Evolutionary conservation across 2,329 filamentous ascomycete species (phyloP).

Genomic region (Cercospora sp.): DNA sequence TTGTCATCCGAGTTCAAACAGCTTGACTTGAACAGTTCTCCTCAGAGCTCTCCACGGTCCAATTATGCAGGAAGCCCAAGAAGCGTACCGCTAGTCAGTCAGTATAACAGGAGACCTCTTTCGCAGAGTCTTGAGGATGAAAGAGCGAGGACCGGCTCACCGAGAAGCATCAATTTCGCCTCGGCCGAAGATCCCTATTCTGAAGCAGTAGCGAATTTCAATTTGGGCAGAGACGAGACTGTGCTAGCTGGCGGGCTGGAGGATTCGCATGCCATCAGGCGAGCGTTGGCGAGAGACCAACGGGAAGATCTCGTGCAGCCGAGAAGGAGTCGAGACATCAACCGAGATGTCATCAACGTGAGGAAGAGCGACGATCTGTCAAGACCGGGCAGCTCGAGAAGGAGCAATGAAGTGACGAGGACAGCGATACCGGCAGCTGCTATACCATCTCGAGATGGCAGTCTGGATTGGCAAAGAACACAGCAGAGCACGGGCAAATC

Average conservation of each 20-base stretch:
- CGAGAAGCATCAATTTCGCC: neutral
- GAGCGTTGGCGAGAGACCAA: conserved; percentile 12
- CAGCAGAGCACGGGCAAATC: neutral
- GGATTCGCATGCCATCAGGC: conserved; percentile 13
- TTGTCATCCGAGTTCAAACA: conserved; percentile 10
- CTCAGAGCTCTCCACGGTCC: neutral
- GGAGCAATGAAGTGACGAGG: conserved; percentile 2
- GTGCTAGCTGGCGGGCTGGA: conserved; percentile 12
- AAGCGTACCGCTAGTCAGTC: neutral
- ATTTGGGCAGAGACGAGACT: conserved; percentile 13
- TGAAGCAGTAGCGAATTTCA: conserved; percentile 17
- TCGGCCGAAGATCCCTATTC: conserved; percentile 16
- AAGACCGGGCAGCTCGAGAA: neutral
- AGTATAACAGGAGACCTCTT: neutral
- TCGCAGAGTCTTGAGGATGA: neutral
- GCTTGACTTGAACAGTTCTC: neutral
- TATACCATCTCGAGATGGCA: conserved; percentile 5
- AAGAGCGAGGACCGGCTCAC: neutral
- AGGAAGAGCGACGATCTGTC: conserved; percentile 7
- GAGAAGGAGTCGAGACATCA: conserved; percentile 5
- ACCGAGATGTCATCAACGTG: conserved; percentile 9
- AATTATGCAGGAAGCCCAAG: neutral
- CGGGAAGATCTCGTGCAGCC: neutral
- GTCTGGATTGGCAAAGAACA: neutral
- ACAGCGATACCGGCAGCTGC: conserved; percentile 1